Conservation (phyloP, 257 asterid genomes). For the Haberlea rhodopensis region DNA sequence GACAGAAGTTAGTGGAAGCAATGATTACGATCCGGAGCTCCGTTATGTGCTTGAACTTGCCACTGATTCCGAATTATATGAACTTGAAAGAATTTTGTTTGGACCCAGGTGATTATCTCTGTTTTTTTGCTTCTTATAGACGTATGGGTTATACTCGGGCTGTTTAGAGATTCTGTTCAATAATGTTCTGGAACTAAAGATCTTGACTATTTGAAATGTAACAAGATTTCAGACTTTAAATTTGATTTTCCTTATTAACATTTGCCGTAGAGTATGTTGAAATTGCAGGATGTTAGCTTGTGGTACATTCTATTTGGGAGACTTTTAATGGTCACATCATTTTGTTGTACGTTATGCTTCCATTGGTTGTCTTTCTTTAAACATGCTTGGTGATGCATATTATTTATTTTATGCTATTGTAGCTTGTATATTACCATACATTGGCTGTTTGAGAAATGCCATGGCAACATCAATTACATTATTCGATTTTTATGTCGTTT, state of each 20-base stretch:
- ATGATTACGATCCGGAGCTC: slow-evolving; percentile 67
- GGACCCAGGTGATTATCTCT: slow-evolving; percentile 68
- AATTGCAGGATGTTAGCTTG: not conserved
- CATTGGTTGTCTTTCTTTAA: slow-evolving; percentile 9
- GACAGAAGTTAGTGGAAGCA: slow-evolving; percentile 41
- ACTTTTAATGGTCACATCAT: slow-evolving; percentile 4
- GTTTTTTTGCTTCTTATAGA: not conserved
- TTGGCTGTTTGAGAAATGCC: slow-evolving; percentile 11
- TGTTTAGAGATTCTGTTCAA: not conserved
- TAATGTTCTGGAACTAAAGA: not conserved
- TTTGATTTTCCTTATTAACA: not conserved
- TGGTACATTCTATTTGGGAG: slow-evolving; percentile 12
- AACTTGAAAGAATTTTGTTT: slow-evolving; percentile 74
- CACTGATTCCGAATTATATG: slow-evolving; percentile 77
- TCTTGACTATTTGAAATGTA: slow-evolving; percentile 8
- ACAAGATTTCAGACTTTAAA: slow-evolving; percentile 1
- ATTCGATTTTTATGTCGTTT: not conserved
- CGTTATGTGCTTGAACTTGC: slow-evolving; percentile 80
- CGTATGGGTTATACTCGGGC: not conserved
- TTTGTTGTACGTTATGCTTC: not conserved
- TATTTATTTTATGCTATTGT: not conserved
- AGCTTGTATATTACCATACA: slow-evolving; percentile 1
- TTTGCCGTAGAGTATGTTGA: not conserved
- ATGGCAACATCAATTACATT: not conserved
- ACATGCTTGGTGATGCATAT: not conserved